Percentiles rank a stretch among this genome's conserved stretches.
Evolutionary conservation across 257 asterid species (phyloP).

Genomic region (Forsythia viridissima): DNA sequence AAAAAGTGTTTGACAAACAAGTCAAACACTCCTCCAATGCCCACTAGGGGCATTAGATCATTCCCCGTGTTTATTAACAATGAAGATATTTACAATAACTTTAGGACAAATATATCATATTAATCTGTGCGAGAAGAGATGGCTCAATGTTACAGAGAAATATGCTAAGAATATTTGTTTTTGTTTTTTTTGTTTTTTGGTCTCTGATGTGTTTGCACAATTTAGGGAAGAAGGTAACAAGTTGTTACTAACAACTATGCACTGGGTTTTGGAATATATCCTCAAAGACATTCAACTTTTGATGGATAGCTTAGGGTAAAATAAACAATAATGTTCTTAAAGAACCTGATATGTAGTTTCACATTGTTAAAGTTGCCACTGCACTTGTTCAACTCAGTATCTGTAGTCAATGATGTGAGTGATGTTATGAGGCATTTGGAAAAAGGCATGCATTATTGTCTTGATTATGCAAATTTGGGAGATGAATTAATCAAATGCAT

Average conservation of each 20-base stretch:
- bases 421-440: conserved; percentile 91
- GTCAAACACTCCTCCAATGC: too few relatives aligned
- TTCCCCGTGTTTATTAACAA: too few relatives aligned
- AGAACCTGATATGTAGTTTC: conserved; percentile 91
- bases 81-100: too few relatives aligned
- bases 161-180: too few relatives aligned
- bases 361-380: conserved; percentile 73
- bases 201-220: conserved; percentile 79
- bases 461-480: conserved; percentile 73
- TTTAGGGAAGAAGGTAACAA: conserved; percentile 89
- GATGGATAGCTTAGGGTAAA: conserved; percentile 62
- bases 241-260: conserved; percentile 85
- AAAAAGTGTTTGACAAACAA: too few relatives aligned
- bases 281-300: conserved; percentile 83
- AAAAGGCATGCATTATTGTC: conserved; percentile 77
- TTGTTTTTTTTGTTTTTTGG: conserved; percentile 48
- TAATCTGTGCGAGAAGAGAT: too few relatives aligned
- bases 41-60: too few relatives aligned
- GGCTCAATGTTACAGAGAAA: too few relatives aligned
- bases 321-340: conserved; percentile 54
- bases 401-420: conserved; percentile 79
- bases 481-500: conserved; percentile 65
- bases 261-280: conserved; percentile 93
- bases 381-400: conserved; percentile 72
- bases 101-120: too few relatives aligned